Percentiles rank a stretch among this genome's conserved stretches.
phyloP scores from a whole-genome alignment of 306 rosid species.

The Pyrus communis region DNA sequence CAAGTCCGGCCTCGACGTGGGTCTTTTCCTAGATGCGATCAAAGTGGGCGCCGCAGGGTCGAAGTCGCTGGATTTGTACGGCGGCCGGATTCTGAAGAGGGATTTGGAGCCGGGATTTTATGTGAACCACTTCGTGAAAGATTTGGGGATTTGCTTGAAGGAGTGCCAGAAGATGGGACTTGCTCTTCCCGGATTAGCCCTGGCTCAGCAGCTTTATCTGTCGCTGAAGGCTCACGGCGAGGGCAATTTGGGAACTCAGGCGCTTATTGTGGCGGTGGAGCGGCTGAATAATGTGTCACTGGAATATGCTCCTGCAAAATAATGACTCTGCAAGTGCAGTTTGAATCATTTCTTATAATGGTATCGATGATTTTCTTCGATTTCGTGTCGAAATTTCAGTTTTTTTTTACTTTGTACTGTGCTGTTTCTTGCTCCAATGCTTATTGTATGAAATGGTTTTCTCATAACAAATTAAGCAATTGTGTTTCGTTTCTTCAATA shows the following conservation, averaged over 20 bases:
- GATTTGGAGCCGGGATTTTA: constrained; percentile 77
- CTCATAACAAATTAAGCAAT: not conserved
- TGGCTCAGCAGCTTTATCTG: constrained; percentile 77
- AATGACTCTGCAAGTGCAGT: not conserved
- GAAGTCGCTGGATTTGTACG: constrained; percentile 53
- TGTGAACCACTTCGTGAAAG: constrained; percentile 83
- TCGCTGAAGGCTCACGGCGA: constrained; percentile 81
- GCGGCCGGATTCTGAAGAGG: constrained; percentile 54
- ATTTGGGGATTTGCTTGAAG: constrained; percentile 80
- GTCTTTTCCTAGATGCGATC: constrained; percentile 55
- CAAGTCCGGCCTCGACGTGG: constrained; percentile 72
- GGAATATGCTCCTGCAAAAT: not conserved
- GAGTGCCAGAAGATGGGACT: constrained; percentile 78
- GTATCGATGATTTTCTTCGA: not conserved
- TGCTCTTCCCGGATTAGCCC: constrained; percentile 80
- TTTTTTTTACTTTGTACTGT: not conserved
- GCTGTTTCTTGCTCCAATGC: not conserved
- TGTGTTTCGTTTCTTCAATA: not conserved
- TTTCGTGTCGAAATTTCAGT: not conserved
- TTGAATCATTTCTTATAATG: not conserved
- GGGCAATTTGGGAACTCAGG: constrained; percentile 70
- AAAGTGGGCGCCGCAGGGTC: constrained; percentile 78
- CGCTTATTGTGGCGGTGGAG: constrained; percentile 66
- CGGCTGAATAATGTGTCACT: constrained; percentile 69
- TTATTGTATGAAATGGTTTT: not conserved